Base-by-base conservation (phyloP, 371 early-diverging fungal genomes). In the Apophysomyces variabilis region DNA sequence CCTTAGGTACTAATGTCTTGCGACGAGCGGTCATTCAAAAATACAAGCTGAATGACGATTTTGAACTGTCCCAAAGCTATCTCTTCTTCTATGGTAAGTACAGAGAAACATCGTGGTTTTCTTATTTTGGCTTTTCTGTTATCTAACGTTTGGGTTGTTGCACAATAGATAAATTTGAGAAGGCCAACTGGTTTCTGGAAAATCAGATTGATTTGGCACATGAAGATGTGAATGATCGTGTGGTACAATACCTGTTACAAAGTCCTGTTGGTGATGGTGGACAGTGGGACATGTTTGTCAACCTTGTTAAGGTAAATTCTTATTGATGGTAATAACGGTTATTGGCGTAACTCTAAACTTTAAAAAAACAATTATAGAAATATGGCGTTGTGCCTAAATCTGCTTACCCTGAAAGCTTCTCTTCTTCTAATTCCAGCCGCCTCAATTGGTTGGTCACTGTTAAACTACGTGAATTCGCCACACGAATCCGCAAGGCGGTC, bases 251-350 rank as follows among this genome's bases (percentile, higher is more conserved):
- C 62, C 70, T 93, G 60, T 75, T 93, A 58, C 75, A 78, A 50
- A 78, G 75, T 26, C 93, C 93, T 21, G 82, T 92, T 32, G 77
- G 76, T 39, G 77, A 79, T 67, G 77, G 79, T 50, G 93, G 92
- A 5, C 93, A 92, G 74, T 93, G 89, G 88, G 91, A 92, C 66
- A 92, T 93, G 93, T 86, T 93, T 64, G 82, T 93, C 63, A 87
- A 85, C 45, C 69, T 93, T 21, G 84, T 93, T 16, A 83, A 90
- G 50, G 50, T 18, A 50, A n/a, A 50, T 18, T 18, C 8, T 9
- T 9, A 7, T 50, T 58, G 91, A 26, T 26, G 92, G 67, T 70
- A 67, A 37, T 65, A 62, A 37, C 60, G 65, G 18, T 64, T 26
- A 26, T 26, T 26, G 26, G 26, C 26, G 26, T 26, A 26, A 26